Base-by-base conservation (phyloP, 345 rosid species). In the Camelina hispida region DNA sequence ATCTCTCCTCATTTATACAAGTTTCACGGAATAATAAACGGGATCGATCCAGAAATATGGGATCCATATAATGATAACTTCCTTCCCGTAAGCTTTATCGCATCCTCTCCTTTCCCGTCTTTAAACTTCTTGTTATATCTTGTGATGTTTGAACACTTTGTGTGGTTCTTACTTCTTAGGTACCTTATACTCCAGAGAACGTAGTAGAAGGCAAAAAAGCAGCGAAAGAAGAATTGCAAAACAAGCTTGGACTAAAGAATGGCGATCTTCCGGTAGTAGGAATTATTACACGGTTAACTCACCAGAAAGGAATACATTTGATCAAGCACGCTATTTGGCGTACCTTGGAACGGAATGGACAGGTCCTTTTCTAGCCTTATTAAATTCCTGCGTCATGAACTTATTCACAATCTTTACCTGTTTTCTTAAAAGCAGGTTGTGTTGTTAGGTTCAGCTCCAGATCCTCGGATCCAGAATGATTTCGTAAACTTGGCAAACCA, bases 31-130 rank as follows among this genome's bases (percentile, higher is more conserved):
- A 94, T 94, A 81, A 68, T 94, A 68, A 94, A 94, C 60, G 98
- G 98, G 67, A 88, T 94, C 13, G 98, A 94, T 40, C 96, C 89
- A 8, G 96, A 91, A 69, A 94, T 94, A 62, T 94, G 98, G 98
- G 97, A 94, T 83, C 97, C 98, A 30, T 91, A 80, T 79, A 90
- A 88, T 32, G 98, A 94, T 73, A 80, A 76, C 44, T 85, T 83
- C 73, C 71, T 91, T 81, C 97, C 98, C 47, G 97, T 94, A 76
- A 85, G 96, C 78, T 65, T 74, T 30, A 6, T 65, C 0, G 7
- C 37, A 22, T 34, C 56, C 40, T 70, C 43, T 63, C 43, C 22
- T 35, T 47, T 52, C 42, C 37, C 1, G 3, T 48, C 20, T 44
- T 43, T 2, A 8, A 7, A 15, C 32, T 22, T 23, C 43, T 42